Evolutionary conservation across 2,329 filamentous ascomycete species (phyloP), one percentile per base, ranked within the genome.

Genomic region (Blastomyces percursus): DNA sequence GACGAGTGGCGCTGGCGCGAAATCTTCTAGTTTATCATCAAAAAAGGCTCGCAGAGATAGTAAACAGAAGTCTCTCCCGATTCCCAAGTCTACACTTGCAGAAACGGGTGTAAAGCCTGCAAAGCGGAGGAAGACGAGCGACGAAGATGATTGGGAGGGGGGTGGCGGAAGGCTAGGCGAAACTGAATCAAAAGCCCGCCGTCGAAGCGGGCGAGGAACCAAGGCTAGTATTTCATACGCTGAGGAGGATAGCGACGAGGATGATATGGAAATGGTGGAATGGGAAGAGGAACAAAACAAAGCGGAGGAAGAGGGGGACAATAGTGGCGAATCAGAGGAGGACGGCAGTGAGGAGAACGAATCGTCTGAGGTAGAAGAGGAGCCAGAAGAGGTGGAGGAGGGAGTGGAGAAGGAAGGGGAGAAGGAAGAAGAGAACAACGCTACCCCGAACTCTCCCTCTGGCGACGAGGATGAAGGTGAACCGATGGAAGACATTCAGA

Each of bases 241-340:
- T 5, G 78, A 80, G 62, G 74, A 72, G 24, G 75, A 76, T 63
- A 79, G 75, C 52, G 76, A 76, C 42, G 76, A 78, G 44, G 76
- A 77, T 24, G 76, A 78, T 58, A 67, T 71, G 50, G 76, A 78
- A 60, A 76, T 79, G 70, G 71, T 74, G 44, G 72, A 76, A 48
- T 73, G 70, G 69, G 69, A 75, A 42, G 64, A 74, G 64, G 66
- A 69, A 19, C 62, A 70, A 24, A 64, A 67, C 14, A 66, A 71
- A 32, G 68, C 68, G 42, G 69, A 72, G 59, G 68, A 71, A 2
- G 69, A 74, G 42, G 68, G 69, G 19, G 69, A 71, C 62, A 64
- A 65, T 16, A 67, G 67, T 16, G 69, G 67, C 21, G 66, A 69
- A 56, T 66, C 64, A 54, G 62, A 63, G 48, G 65, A 67, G 1